These are phyloP conservation scores for Elsinoe arachidis DNA, from an alignment of 2,329 filamentous ascomycete genomes.

Conservation along the genomic window DNA sequence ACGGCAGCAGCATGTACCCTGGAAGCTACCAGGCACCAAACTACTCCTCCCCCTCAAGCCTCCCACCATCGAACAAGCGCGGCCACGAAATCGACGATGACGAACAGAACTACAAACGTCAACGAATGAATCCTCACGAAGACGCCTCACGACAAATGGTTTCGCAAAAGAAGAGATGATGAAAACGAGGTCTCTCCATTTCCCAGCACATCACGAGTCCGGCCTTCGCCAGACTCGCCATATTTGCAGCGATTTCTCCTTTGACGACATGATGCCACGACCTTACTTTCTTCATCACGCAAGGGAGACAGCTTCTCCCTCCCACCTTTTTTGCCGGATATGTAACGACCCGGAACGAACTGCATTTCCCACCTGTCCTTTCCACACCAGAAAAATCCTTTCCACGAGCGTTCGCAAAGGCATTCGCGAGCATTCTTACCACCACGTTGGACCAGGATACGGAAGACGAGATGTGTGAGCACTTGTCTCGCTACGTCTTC, in stretches of 20 bases:
- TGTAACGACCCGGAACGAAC: background rate
- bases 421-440: too few species aligned
- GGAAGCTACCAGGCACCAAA: slow-evolving; percentile 38
- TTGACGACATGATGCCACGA: background rate
- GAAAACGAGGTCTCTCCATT: background rate
- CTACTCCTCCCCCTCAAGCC: slow-evolving; percentile 48
- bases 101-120: slow-evolving; percentile 11
- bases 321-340: background rate
- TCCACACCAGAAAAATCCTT: background rate
- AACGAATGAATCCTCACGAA: slow-evolving; percentile 11
- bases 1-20: slow-evolving; percentile 56
- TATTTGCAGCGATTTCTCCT: background rate
- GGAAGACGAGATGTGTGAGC: too few species aligned
- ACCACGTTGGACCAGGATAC: too few species aligned
- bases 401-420: background rate
- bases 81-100: slow-evolving; percentile 52
- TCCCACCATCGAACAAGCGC: slow-evolving; percentile 47
- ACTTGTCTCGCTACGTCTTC: too few species aligned
- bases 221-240: background rate
- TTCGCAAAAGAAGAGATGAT: slow-evolving; percentile 14
- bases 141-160: slow-evolving; percentile 13
- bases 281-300: background rate
- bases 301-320: background rate
- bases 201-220: background rate
- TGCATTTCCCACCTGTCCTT: background rate